Base-by-base conservation (phyloP, 2,329 filamentous ascomycete genomes). In the Juglanconis sp. region DNA sequence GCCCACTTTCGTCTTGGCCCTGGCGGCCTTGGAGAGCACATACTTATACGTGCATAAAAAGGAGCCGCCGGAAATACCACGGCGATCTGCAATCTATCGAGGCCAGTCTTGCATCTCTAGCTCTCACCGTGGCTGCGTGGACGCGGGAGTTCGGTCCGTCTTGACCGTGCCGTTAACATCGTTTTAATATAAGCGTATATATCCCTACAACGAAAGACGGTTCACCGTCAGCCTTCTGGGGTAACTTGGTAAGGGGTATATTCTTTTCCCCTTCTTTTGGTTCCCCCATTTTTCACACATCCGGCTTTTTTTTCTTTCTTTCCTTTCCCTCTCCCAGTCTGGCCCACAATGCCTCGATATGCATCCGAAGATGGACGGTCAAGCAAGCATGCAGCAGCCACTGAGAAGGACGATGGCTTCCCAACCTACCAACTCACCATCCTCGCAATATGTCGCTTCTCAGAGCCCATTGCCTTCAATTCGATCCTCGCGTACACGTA, bases 391-490 rank as follows among this genome's bases (percentile, higher is more conserved):
- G 11, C 6, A 13, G 13, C 54, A 30, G n/a, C 46, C 11, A 36
- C 17, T 34, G 47, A 34, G 47, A 10, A 35, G 24, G 35, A 61
- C 24, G 61, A 63, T 53, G 58, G 42, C 47, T 80, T 79, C 68
- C 77, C 77, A 35, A 74, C 73, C 35, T 76, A 74, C 64, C 77
- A 80, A 64, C 74, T 80, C 63, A 73, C 73, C 24, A 77, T 78
- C 53, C 69, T 77, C 62, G 76, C 75, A 64, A 75, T 78, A 72
- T 78, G 76, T 62, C 75, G 76, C 53, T 76, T 78, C 65, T 75
- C 75, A 15, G 76, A 78, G 66, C 76, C 76, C 53, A 77, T 78
- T 64, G 76, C 76, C 38, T 77, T 78, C 72, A 76, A 74, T 65
- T 78, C 76, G 8, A 78, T 78, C 65, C 69, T 77, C 48, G 74